These are phyloP conservation scores for Rachicladosporium sp. DNA, from an alignment of 2,329 filamentous ascomycete species.

Conservation along the genomic window DNA sequence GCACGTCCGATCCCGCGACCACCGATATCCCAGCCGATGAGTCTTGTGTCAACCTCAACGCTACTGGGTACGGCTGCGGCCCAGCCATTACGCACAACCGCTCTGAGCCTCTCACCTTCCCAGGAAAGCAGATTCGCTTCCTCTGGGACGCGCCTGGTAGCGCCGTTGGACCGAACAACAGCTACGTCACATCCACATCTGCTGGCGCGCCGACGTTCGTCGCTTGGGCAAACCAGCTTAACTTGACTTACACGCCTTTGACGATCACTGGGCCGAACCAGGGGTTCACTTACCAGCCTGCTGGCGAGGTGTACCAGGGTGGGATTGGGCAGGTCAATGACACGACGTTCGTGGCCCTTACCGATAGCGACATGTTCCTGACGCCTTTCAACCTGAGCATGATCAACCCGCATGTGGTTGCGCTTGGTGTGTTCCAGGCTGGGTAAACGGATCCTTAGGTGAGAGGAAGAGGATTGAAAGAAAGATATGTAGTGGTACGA, in stretches of 20 bases:
- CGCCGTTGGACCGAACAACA: slow-evolving; percentile 66
- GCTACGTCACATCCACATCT: slow-evolving; percentile 53
- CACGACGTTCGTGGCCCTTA: slow-evolving; percentile 69
- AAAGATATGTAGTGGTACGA: no score
- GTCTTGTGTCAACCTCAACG: slow-evolving; percentile 46
- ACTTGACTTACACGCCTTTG: slow-evolving; percentile 38
- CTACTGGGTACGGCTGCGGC: slow-evolving; percentile 44
- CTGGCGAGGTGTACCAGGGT: slow-evolving; percentile 52
- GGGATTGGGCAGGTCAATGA: slow-evolving; percentile 57
- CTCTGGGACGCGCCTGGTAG: slow-evolving; percentile 60
- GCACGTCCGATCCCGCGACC: slow-evolving; percentile 43
- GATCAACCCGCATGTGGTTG: slow-evolving; percentile 66
- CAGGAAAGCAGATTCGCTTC: slow-evolving; percentile 59
- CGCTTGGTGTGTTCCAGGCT: slow-evolving; percentile 64
- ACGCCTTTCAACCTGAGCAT: slow-evolving; percentile 65
- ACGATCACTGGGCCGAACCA: slow-evolving; percentile 53
- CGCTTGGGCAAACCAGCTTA: slow-evolving; percentile 64
- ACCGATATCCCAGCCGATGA: slow-evolving; percentile 34
- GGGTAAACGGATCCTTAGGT: slow-evolving; percentile 36
- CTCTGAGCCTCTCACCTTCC: slow-evolving; percentile 57
- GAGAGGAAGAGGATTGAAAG: no score
- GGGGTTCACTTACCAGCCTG: slow-evolving; percentile 62
- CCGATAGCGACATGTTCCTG: slow-evolving; percentile 53
- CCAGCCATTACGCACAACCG: slow-evolving; percentile 58
- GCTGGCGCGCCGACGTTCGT: slow-evolving; percentile 54